Percentiles rank a stretch among this genome's conserved stretches.
phyloP scores from a whole-genome alignment of 1,284 basidiomycete genomes.

The Ceratobasidium sp. region DNA sequence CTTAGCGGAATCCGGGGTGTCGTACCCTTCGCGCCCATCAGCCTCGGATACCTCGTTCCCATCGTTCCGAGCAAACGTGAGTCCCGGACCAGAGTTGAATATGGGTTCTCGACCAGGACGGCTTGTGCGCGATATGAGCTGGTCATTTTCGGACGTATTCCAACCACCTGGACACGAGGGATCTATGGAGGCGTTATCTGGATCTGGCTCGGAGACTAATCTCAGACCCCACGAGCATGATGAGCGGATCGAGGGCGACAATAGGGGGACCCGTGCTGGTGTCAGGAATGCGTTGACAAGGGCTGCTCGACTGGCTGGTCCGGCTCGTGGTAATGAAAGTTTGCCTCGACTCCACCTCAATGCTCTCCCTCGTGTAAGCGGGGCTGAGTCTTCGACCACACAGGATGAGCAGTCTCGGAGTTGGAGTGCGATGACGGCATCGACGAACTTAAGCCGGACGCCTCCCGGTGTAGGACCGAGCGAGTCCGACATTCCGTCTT shows the following conservation, averaged over 20 bases:
- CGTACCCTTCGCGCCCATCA: slow-evolving; percentile 27
- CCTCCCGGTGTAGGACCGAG: slow-evolving; percentile 10
- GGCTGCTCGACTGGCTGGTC: slow-evolving; percentile 20
- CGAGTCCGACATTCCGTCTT: neutral
- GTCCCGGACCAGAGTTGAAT: slow-evolving; percentile 28
- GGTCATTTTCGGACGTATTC: slow-evolving; percentile 27
- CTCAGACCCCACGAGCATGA: neutral
- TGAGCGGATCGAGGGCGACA: neutral
- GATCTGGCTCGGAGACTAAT: slow-evolving; percentile 19
- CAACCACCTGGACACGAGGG: neutral
- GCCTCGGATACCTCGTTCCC: slow-evolving; percentile 24
- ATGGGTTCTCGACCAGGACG: slow-evolving; percentile 33
- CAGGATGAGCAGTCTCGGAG: slow-evolving; percentile 19
- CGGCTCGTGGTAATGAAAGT: slow-evolving; percentile 3
- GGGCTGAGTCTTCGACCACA: neutral
- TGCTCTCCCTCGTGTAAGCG: slow-evolving; percentile 36
- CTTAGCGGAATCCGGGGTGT: slow-evolving; percentile 29
- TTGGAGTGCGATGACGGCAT: slow-evolving; percentile 10
- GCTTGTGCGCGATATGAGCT: slow-evolving; percentile 32
- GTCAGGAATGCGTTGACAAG: slow-evolving; percentile 34
- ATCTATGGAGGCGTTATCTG: neutral
- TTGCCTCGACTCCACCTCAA: slow-evolving; percentile 35
- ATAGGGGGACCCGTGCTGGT: slow-evolving; percentile 14
- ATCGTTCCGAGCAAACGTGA: slow-evolving; percentile 34
- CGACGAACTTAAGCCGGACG: slow-evolving; percentile 36